Conservation (phyloP, 2,329 filamentous ascomycete genomes). For the Penicillium psychrosexuale region DNA sequence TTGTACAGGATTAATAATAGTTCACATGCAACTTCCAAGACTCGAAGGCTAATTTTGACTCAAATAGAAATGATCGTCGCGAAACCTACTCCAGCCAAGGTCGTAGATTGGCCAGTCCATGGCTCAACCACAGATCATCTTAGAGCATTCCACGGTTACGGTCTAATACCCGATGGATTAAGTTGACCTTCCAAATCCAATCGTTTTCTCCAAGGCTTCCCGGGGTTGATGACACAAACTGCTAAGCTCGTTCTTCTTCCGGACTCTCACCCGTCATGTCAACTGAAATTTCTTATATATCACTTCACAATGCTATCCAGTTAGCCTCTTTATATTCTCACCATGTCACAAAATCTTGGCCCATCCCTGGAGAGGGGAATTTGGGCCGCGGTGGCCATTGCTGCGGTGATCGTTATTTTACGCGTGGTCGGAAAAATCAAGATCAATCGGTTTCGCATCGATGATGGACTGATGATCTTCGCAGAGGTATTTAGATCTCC, state of each 20-base stretch:
- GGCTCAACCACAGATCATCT: not conserved
- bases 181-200: not conserved
- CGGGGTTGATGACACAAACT: not conserved
- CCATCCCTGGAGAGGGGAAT: slow-evolving; percentile 24
- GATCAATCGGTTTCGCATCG: slow-evolving; percentile 27
- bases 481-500: slow-evolving; percentile 19
- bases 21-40: not conserved
- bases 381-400: slow-evolving; percentile 28
- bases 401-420: slow-evolving; percentile 26
- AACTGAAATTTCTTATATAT: not conserved
- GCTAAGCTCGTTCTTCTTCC: not conserved
- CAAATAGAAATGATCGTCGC: not conserved
- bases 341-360: slow-evolving; percentile 16
- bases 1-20: too few species aligned
- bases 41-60: not conserved
- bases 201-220: too few species aligned
- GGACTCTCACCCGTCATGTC: not conserved
- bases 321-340: not conserved
- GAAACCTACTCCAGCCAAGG: not conserved
- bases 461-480: slow-evolving; percentile 32
- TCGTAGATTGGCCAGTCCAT: not conserved
- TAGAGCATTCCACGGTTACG: too few species aligned
- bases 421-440: slow-evolving; percentile 31
- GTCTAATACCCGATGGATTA: not conserved
- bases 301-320: not conserved